Evolutionary conservation across 306 rosid species (phyloP), one percentile per base, ranked within the genome.

Genomic region (Astragalus membranaceus): DNA sequence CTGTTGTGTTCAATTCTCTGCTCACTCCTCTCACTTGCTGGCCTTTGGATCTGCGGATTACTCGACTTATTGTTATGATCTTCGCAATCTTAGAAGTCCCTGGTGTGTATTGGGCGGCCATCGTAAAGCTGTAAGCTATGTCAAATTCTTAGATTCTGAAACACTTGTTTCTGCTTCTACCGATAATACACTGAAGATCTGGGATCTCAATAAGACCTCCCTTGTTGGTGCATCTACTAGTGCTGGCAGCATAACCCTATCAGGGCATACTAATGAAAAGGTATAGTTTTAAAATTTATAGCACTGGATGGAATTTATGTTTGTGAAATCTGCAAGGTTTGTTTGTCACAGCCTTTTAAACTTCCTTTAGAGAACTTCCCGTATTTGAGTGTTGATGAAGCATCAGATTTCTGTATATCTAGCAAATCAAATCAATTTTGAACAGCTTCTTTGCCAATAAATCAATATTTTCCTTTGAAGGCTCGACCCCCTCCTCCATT

Each of bases 101-200:
- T 93, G 97, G 97, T 90, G 97, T 74, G 85, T 85, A 59, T 73
- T 93, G 85, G 81, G 67, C 56, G 96, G 98, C 35, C 98, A 93
- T 62, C 88, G 85, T 50, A 90, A 85, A 81, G 85, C 97, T 60
- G 98, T 93, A 15, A 93, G 98, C 92, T 87, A 76, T 80, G 94
- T 87, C 57, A 90, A 93, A 78, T 93, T 93, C 84, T 81, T 93
- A 82, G 98, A 93, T 82, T 88, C 97, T 5, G 90, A 81, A 74
- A 87, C 98, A 74, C 85, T 93, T 59, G 92, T 93, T 78, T 83
- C 97, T 80, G 98, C 98, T 37, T 93, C 98, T 69, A 93, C 97
- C 13, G 98, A 93, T 80, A 90, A 84, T 84, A 87, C 98, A 13
- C 72, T 93, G 60, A 93, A 90, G 92, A 80, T 88, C 51, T 93